These are phyloP conservation scores for Citrullus colocynthis DNA, from an alignment of 306 rosid species.

Conservation along the genomic window DNA sequence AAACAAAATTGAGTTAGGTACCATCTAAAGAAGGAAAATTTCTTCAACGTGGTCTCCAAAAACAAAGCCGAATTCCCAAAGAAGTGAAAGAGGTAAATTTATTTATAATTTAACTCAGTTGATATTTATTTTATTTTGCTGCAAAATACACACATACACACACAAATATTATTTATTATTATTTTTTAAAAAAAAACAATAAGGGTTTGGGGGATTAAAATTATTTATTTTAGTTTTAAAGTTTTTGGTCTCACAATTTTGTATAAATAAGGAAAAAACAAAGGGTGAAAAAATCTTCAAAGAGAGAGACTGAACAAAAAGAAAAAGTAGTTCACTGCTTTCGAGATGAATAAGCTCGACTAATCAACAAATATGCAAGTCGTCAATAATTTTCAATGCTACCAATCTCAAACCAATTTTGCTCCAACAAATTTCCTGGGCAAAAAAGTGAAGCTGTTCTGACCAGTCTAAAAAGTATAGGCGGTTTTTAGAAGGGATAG, in stretches of 20 bases:
- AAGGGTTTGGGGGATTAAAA: no score
- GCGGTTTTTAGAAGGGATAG: not conserved
- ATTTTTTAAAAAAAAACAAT: no score
- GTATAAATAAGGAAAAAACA: no score
- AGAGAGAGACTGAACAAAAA: not conserved
- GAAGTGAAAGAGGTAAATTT: no score
- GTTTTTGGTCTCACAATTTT: no score
- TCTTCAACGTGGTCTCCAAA: no score
- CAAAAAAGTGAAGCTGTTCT: not conserved
- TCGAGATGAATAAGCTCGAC: not conserved
- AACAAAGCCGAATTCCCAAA: no score
- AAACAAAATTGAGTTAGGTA: slow-evolving; percentile 23
- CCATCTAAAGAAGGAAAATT: not conserved
- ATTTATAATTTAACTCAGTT: no score
- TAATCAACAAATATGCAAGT: not conserved
- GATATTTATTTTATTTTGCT: no score
- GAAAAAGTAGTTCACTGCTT: not conserved
- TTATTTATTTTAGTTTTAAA: no score
- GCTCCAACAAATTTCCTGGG: not conserved
- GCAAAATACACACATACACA: no score
- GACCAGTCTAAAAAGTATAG: not conserved
- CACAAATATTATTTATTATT: no score
- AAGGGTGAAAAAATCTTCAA: not conserved
- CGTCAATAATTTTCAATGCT: not conserved
- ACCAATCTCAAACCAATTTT: not conserved